These are phyloP conservation scores for Fagopyrum tataricum DNA, from an alignment of 148 eudicot genomes.

Conservation along the genomic window DNA sequence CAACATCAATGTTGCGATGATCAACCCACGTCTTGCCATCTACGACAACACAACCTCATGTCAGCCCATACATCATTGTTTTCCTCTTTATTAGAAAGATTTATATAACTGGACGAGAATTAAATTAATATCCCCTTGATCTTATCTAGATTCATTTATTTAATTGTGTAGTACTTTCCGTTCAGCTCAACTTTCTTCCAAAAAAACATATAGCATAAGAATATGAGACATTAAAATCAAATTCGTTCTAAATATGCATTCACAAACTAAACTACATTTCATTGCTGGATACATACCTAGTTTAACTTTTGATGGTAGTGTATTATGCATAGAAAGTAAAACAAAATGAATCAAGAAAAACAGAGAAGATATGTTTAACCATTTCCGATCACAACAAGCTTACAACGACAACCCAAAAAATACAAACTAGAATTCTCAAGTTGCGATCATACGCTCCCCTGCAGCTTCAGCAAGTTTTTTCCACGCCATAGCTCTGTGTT, in stretches of 20 bases:
- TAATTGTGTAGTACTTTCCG: no score
- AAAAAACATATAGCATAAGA: neutral
- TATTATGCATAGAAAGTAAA: neutral
- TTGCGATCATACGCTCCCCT: constrained; percentile 35
- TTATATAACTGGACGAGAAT: no score
- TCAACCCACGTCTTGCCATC: no score
- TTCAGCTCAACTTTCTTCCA: no score
- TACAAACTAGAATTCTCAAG: constrained; percentile 12
- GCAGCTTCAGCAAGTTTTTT: constrained; percentile 50
- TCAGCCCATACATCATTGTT: no score
- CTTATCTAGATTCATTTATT: no score
- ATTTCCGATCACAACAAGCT: neutral
- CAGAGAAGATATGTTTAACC: neutral
- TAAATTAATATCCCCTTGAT: no score
- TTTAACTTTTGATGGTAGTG: neutral
- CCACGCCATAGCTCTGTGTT: constrained; percentile 47
- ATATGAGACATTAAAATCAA: neutral
- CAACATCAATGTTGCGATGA: no score
- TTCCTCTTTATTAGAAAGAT: no score
- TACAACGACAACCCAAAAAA: neutral
- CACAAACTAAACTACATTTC: neutral
- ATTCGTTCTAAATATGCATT: neutral
- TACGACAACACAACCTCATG: no score
- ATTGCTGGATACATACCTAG: neutral
- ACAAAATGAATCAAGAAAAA: neutral